A percentile compares a stretch with the other conserved stretches of the same genome.
Evolutionary conservation across 441 rosid genomes (phyloP).

Genomic region (Hura crepitans): DNA sequence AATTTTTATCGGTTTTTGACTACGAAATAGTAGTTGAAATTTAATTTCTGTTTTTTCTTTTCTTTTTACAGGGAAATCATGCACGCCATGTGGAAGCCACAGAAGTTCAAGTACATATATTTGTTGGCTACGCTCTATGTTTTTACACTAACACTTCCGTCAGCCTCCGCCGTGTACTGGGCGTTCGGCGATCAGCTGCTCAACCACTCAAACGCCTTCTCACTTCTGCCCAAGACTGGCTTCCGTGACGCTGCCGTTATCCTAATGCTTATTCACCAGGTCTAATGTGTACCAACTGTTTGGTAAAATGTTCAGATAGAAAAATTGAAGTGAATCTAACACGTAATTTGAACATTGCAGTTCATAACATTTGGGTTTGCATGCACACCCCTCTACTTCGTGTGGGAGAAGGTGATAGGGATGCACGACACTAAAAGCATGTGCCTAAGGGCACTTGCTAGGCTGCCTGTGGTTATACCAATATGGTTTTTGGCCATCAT

Average conservation of each 20-base stretch:
- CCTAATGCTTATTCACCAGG: constrained; percentile 96
- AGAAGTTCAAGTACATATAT: constrained; percentile 87
- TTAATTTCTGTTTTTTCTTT: too few species aligned
- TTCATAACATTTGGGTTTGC: constrained; percentile 96
- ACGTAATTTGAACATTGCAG: too few species aligned
- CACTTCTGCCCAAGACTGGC: constrained; percentile 60
- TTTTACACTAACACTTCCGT: constrained; percentile 83
- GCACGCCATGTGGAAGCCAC: constrained; percentile 99
- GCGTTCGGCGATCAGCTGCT: constrained; percentile 93
- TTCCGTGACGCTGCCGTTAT: constrained; percentile 90
- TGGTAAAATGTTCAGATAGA: too few species aligned
- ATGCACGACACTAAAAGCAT: constrained; percentile 92
- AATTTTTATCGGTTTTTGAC: too few species aligned
- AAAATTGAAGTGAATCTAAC: too few species aligned
- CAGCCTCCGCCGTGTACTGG: constrained; percentile 91
- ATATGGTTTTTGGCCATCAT: constrained; percentile 93
- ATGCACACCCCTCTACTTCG: constrained; percentile 83
- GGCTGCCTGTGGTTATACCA: constrained; percentile 87
- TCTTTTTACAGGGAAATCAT: constrained; percentile 77
- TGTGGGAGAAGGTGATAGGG: constrained; percentile 94
- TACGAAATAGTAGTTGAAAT: background rate
- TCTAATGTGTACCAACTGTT: too few species aligned
- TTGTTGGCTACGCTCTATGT: constrained; percentile 82
- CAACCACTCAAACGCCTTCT: constrained; percentile 77
- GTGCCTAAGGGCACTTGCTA: constrained; percentile 65